A percentile compares a stretch with the other conserved stretches of the same genome.
These are phyloP conservation scores for Clathrus columnatus DNA, from an alignment of 768 basidiomycete species.

Conservation along the genomic window DNA sequence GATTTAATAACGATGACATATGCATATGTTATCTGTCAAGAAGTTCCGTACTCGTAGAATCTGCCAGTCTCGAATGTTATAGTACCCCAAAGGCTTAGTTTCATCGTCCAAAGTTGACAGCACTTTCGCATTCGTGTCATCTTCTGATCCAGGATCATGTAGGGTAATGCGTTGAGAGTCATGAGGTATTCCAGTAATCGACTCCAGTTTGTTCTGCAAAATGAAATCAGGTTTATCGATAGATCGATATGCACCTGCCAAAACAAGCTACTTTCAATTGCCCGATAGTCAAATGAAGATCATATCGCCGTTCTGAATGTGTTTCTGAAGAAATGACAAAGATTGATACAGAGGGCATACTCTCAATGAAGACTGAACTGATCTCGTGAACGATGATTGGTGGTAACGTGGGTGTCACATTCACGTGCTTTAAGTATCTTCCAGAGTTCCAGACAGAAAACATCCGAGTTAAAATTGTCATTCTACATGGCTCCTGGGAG, in stretches of 20 bases:
- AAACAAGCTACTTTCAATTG: constrained; percentile 66
- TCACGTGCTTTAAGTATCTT: not conserved
- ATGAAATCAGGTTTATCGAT: constrained; percentile 4
- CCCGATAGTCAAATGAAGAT: constrained; percentile 61
- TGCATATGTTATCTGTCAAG: not conserved
- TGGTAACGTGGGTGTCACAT: not conserved
- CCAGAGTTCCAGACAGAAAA: not conserved
- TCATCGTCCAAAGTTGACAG: constrained; percentile 59
- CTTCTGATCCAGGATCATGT: constrained; percentile 47
- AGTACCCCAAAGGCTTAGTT: constrained; percentile 58
- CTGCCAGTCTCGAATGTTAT: constrained; percentile 67
- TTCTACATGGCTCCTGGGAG: constrained; percentile 5
- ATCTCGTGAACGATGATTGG: not conserved
- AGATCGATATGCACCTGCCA: not conserved
- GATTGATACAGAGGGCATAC: constrained; percentile 43
- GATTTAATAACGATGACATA: not conserved
- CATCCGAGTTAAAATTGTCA: not conserved
- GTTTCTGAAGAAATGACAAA: constrained; percentile 85
- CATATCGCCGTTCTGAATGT: constrained; percentile 79
- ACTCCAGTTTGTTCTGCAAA: constrained; percentile 67
- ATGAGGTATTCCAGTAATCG: constrained; percentile 83
- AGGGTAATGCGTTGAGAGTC: constrained; percentile 63
- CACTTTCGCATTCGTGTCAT: constrained; percentile 23
- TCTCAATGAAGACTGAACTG: not conserved
- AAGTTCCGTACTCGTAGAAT: constrained; percentile 60